These are phyloP conservation scores for Neonectria sp. DNA, from an alignment of 2,329 filamentous ascomycete genomes.

Conservation along the genomic window DNA sequence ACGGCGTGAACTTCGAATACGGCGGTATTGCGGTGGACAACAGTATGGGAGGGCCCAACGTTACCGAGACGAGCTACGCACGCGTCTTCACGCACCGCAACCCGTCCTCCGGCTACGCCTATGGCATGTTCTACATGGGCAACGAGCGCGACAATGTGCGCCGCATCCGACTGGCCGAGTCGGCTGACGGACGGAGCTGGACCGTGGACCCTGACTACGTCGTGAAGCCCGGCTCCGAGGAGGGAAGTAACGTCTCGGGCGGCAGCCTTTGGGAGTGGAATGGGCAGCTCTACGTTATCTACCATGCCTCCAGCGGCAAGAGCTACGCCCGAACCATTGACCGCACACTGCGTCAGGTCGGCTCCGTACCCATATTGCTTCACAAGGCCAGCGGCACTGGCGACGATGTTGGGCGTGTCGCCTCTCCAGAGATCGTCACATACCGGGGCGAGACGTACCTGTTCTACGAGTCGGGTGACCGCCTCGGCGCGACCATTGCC, in stretches of 20 bases:
- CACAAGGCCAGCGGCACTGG: slow-evolving; percentile 28
- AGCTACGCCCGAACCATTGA: slow-evolving; percentile 36
- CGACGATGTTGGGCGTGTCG: slow-evolving; percentile 19
- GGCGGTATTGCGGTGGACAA: slow-evolving; percentile 41
- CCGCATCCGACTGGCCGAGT: slow-evolving; percentile 46
- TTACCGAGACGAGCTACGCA: slow-evolving; percentile 46
- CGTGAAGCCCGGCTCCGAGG: slow-evolving; percentile 4
- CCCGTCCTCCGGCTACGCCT: slow-evolving; percentile 35
- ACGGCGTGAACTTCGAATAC: slow-evolving; percentile 29
- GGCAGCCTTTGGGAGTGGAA: slow-evolving; percentile 33
- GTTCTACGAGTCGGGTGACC: slow-evolving; percentile 29
- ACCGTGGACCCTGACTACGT: slow-evolving; percentile 31
- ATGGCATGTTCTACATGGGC: slow-evolving; percentile 49
- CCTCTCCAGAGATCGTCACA: slow-evolving; percentile 20
- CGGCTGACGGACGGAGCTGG: slow-evolving; percentile 40
- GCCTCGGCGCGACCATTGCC: slow-evolving; percentile 18
- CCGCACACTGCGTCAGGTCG: slow-evolving; percentile 29
- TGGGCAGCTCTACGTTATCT: slow-evolving; percentile 27
- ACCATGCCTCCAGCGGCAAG: slow-evolving; percentile 23
- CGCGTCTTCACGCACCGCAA: slow-evolving; percentile 45
- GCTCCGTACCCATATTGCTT: slow-evolving; percentile 21
- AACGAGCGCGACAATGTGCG: slow-evolving; percentile 43
- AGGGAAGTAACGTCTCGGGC: slow-evolving; percentile 28
- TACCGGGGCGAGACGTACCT: slow-evolving; percentile 15
- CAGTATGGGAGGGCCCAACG: slow-evolving; percentile 39